Base-by-base conservation (phyloP, 192 early-diverging fungal species). In the Piromyces finnis region DNA sequence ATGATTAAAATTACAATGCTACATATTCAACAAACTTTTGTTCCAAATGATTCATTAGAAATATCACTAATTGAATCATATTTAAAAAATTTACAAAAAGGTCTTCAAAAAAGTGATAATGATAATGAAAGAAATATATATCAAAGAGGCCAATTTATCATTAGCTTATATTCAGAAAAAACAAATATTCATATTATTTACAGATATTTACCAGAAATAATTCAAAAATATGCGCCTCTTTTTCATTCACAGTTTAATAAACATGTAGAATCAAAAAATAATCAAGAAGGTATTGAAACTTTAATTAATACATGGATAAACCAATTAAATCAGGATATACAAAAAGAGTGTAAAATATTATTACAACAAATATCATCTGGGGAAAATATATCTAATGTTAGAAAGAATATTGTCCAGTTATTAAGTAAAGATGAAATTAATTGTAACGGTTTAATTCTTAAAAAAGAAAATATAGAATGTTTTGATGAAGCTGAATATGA, bases 121-220 rank as follows among this genome's bases (percentile, higher is more conserved):
- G 30, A 79, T 11, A 77, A 26, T 77, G 30, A 37, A 32, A 37
- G 78, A 77, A 37, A 29, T 27, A 6, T 80, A n/a, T n/a, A 78
- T 79, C 41, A 79, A 9, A 80, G n/a, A 37, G 79, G 29, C 0
- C 81, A 79, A 30, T 32, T 37, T 82, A 30, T 59, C 84, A 29
- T 35, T 79, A 83, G 82, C 0, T 68, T 85, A 18, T 85, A 86
- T 77, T 85, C 85, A 2, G 84, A 85, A 80, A 85, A 82, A 41
- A 82, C 84, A 26, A 85, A 85, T 77, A 81, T 85, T 79, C 84
- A 85, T 29, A 78, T 85, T 77, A 81, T 85, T 7, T 79, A 51
- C 30, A 29, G 85, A n/a, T 80, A 85, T 30, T 51, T 85, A 30
- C 84, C 84, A 7, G 28, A 41, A 15, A 68, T 28, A 26, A 85